Evolutionary conservation across 2,329 filamentous ascomycete species (phyloP).

Genomic region (Epichloe elymi): DNA sequence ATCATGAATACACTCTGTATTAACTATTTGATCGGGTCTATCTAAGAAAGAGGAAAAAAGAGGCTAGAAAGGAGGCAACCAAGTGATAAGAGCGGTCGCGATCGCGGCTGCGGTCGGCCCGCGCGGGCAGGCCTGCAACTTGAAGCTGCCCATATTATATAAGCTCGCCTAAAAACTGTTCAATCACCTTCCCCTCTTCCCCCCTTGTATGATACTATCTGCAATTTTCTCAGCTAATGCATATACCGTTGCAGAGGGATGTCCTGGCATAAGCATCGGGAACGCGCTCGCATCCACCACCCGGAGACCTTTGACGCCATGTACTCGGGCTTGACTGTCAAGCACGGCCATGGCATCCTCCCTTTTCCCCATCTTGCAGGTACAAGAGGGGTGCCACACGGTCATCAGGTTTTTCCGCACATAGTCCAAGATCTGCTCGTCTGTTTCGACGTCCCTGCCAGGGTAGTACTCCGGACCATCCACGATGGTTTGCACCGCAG

Average conservation of each 20-base stretch:
- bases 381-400: slow-evolving; percentile 15
- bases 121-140: too few species aligned
- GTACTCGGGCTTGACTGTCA: slow-evolving; percentile 22
- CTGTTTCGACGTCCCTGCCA: slow-evolving; percentile 22
- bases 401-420: slow-evolving; percentile 14
- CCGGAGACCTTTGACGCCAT: too few species aligned
- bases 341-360: slow-evolving; percentile 42
- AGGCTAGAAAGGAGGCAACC: too few species aligned
- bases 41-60: too few species aligned
- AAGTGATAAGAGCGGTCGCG: too few species aligned
- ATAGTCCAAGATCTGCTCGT: slow-evolving; percentile 27
- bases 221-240: slow-evolving; percentile 16
- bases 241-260: slow-evolving; percentile 13
- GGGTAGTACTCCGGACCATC: slow-evolving; percentile 24
- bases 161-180: neutral
- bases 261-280: slow-evolving; percentile 9
- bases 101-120: too few species aligned
- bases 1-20: too few species aligned
- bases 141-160: too few species aligned
- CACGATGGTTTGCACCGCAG: slow-evolving; percentile 16
- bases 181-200: neutral
- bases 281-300: slow-evolving; percentile 32
- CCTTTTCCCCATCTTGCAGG: slow-evolving; percentile 20
- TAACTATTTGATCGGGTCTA: too few species aligned
- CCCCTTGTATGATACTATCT: slow-evolving; percentile 5